Conservation (phyloP, 2,329 filamentous ascomycete genomes). For the Fusarium veterinarium region DNA sequence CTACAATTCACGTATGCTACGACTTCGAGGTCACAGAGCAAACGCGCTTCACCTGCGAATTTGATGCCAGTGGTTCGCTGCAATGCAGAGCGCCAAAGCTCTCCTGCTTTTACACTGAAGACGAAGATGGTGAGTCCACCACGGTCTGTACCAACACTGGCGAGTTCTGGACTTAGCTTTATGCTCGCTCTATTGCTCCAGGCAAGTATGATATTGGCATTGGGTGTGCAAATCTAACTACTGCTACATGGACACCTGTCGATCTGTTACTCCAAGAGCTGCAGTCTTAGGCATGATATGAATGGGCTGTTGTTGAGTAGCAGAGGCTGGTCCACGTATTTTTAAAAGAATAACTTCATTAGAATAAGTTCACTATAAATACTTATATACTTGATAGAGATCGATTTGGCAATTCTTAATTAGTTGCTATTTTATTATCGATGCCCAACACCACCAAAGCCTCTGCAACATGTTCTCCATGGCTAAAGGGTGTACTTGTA, state of each 20-base stretch:
- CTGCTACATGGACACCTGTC: neutral
- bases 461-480: neutral
- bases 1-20: neutral
- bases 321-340: no score
- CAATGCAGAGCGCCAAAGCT: neutral
- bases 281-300: neutral
- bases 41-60: neutral
- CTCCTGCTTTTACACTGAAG: neutral
- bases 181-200: neutral
- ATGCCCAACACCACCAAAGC: no score
- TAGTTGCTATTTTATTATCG: no score
- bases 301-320: no score
- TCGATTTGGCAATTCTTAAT: no score
- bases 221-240: neutral
- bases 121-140: neutral
- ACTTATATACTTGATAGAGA: no score
- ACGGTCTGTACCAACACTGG: neutral
- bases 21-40: neutral
- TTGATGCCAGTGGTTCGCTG: neutral
- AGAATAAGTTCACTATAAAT: no score
- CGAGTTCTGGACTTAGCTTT: neutral
- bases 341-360: no score
- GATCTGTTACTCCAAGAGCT: neutral
- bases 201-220: neutral
- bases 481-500: constrained; percentile 30